phyloP scores from a whole-genome alignment of 768 basidiomycete species.

The Cystoderma amianthinum region DNA sequence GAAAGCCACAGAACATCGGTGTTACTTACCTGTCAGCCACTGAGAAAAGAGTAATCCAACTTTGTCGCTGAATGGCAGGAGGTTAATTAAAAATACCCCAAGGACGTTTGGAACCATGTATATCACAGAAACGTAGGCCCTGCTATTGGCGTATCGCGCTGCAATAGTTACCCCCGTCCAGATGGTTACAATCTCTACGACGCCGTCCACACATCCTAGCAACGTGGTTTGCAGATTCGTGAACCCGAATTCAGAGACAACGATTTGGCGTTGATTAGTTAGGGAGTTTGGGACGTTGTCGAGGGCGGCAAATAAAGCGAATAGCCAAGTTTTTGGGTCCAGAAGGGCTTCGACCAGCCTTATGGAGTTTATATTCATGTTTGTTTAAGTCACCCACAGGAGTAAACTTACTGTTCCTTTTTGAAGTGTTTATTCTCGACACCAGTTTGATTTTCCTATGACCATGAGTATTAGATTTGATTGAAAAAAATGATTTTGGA shows the following conservation, averaged over 20 bases:
- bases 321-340: constrained; percentile 74
- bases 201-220: constrained; percentile 58
- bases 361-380: no score
- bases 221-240: constrained; percentile 59
- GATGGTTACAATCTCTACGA: constrained; percentile 64
- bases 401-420: constrained; percentile 69
- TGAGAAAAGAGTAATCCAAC: constrained; percentile 55
- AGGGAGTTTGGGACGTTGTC: constrained; percentile 59
- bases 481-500: no score
- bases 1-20: no score
- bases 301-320: constrained; percentile 59
- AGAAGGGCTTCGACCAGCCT: constrained; percentile 64
- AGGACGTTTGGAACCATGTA: constrained; percentile 63
- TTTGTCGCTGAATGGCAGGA: constrained; percentile 59
- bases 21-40: constrained; percentile 52
- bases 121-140: constrained; percentile 55
- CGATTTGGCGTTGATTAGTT: constrained; percentile 60
- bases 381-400: no score
- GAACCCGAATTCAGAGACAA: constrained; percentile 64
- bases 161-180: constrained; percentile 57
- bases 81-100: constrained; percentile 55
- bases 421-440: constrained; percentile 81
- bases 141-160: constrained; percentile 45
- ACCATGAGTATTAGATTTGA: no score
- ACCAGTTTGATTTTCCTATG: constrained; percentile 74